Evolutionary conservation across 1,284 basidiomycete genomes (phyloP), one percentile per base, ranked within the genome.

Genomic region (Singerocomus inundabilis): DNA sequence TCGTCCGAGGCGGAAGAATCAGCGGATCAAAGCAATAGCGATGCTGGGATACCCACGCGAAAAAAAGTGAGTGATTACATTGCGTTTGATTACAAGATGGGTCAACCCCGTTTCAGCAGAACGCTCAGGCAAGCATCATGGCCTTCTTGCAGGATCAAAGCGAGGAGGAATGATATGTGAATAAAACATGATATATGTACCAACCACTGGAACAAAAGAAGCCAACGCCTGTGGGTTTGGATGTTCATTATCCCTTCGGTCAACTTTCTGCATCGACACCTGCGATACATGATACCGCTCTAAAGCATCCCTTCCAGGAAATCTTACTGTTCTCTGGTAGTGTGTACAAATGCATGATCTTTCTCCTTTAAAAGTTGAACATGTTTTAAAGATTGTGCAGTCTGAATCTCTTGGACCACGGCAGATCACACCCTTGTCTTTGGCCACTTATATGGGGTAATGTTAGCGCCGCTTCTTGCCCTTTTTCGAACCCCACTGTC

Each of bases 101-200:
- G 21, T 48, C 30, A 30, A 53, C 6, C 0, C 18, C 10, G 5
- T 41, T n/a, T 29, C 47, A 76, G 73, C 58, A 64, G 46, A 79
- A 71, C 43, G 82, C 82, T 12, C 72, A 77, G 24, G 72, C 74
- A 53, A 85, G 81, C 52, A 87, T 89, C 46, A 80, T 78, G 72
- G 83, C 81, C 6, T 88, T 88, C 64, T 67, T 89, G 48, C 74
- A 71, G 26, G 83, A 86, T 58, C 83, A 88, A 59, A 85, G 80
- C 54, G 79, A 78, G 28, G 63, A 67, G 44, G 64, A 67, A 28
- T 65, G 34, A 58, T n/a, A 24, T 37, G 4, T 16, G 8, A 6
- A 30, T 35, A 12, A 15, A n/a, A 28, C 7, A 18, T 12, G 24
- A 33, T 28, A 24, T 30, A 21, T 31, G 36, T 21, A 21, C n/a